phyloP scores from a whole-genome alignment of 257 asterid species.

The Ilex asprella region DNA sequence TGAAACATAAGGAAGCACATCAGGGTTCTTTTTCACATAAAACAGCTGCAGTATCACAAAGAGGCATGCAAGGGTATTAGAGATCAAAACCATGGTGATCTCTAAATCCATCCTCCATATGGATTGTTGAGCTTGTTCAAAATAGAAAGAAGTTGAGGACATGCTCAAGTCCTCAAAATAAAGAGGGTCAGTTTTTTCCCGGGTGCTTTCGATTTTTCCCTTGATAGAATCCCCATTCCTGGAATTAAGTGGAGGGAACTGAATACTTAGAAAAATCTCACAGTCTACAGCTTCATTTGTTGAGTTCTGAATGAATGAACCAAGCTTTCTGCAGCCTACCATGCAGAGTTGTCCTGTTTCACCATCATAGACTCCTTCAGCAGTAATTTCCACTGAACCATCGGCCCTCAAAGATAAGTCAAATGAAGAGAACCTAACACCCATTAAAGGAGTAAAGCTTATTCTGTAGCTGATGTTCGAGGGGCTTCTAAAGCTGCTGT shows the following conservation, averaged over 20 bases:
- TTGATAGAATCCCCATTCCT: conserved; percentile 9
- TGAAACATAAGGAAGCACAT: conserved; percentile 38
- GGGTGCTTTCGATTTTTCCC: conserved; percentile 48
- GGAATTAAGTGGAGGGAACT: conserved; percentile 27
- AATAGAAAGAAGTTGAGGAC: conserved; percentile 22
- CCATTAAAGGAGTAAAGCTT: conserved; percentile 9
- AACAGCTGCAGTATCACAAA: conserved; percentile 43
- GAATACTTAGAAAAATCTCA: conserved; percentile 36
- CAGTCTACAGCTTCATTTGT: conserved; percentile 31
- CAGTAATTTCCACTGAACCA: conserved; percentile 23
- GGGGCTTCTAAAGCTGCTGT: not conserved
- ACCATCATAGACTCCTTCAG: conserved; percentile 53
- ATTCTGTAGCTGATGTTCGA: conserved; percentile 48
- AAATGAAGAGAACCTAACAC: conserved; percentile 1
- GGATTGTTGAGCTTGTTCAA: conserved; percentile 16
- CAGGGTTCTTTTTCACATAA: conserved; percentile 44
- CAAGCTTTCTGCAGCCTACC: conserved; percentile 58
- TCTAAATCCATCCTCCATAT: conserved; percentile 74
- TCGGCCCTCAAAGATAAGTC: conserved; percentile 11
- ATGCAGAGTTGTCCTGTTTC: conserved; percentile 54
- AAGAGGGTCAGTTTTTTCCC: conserved; percentile 33
- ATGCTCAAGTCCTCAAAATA: conserved; percentile 32
- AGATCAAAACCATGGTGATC: conserved; percentile 48
- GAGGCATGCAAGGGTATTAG: conserved; percentile 45
- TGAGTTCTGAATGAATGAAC: not conserved